Evolutionary conservation across 108 stramenopile genomes (phyloP), one percentile per base, ranked within the genome.

Genomic region (Stephanodiscus triporus): DNA sequence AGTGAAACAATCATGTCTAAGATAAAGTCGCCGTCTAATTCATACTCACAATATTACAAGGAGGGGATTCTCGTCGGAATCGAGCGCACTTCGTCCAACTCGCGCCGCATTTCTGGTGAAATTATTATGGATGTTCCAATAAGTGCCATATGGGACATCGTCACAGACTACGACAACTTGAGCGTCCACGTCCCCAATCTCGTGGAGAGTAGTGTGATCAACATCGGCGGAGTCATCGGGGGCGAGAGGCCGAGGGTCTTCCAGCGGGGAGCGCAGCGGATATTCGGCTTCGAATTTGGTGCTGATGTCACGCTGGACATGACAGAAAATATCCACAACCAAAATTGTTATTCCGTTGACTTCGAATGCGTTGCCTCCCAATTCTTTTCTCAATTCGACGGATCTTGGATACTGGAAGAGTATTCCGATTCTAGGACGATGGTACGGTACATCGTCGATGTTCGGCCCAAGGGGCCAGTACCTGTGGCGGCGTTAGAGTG

Each of bases 401-500:
- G 95, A 3, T 76, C 76, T 0, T 94, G 92, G 92, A 88, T 69
- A 37, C 78, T 82, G 38, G 80, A 76, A 71, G 89, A 90, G 77
- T 71, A 63, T 36, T 38, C 57, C 14, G 55, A 76, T 9, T 58
- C 72, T 1, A 84, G 75, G 51, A 94, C 92, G 0, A 74, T 82
- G 62, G 64, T 94, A 0, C 83, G 87, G 37, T 97, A 96, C 70
- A 83, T 80, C 47, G 96, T 97, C 11, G 86, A 91, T 77, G 92
- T 97, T 10, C 62, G 86, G 51, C 97, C 96, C 0, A 92, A 92
- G 57, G 96, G 97, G 11, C 93, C 91, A 10, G 97, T 97, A 9
- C 97, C 97, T n/a, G 97, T 97, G 11, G 86, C 86, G 0, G 96
- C 97, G 5, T 57, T 97, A 23, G 96, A 97, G 74, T 97, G 97